Percentiles rank a stretch among this genome's conserved stretches.
Conservation (phyloP, 139 green algal species). For the Diplosphaera chodatii region DNA sequence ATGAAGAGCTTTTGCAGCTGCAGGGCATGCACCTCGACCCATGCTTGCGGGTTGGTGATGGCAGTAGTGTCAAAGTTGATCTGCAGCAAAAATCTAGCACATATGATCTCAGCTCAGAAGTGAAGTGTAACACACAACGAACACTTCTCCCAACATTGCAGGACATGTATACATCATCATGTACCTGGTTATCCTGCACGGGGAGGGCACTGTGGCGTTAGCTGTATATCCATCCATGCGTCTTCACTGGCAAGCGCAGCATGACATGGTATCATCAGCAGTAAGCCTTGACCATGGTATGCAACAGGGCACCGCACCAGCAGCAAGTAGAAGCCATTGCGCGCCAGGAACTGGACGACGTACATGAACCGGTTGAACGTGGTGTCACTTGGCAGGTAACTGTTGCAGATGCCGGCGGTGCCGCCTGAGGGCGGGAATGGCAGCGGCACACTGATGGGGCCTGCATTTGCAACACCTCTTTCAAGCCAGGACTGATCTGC, state of each 20-base stretch:
- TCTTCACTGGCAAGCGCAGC: no score
- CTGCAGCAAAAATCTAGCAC: no score
- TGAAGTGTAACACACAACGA: no score
- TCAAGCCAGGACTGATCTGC: no score
- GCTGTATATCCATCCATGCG: no score
- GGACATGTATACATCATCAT: no score
- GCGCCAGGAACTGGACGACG: conserved; percentile 30
- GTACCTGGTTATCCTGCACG: conserved; percentile 29
- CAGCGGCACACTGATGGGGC: background rate
- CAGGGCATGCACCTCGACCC: background rate
- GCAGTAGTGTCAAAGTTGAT: conserved; percentile 3
- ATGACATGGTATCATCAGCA: no score
- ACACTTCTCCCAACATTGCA: no score
- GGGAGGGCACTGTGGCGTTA: no score
- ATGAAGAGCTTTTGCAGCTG: background rate
- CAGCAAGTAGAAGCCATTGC: conserved; percentile 41
- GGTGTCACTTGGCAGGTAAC: conserved; percentile 26
- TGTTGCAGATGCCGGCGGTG: conserved; percentile 13
- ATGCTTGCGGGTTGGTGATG: background rate
- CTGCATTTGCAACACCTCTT: background rate
- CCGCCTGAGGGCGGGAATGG: background rate
- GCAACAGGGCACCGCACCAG: no score
- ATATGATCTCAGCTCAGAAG: no score
- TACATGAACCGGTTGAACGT: conserved; percentile 39
- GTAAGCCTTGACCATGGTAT: no score